Percentiles rank a stretch among this genome's conserved stretches.
Conservation (phyloP, 2,329 filamentous ascomycete species). For the Colletotrichum gloeosporioides region DNA sequence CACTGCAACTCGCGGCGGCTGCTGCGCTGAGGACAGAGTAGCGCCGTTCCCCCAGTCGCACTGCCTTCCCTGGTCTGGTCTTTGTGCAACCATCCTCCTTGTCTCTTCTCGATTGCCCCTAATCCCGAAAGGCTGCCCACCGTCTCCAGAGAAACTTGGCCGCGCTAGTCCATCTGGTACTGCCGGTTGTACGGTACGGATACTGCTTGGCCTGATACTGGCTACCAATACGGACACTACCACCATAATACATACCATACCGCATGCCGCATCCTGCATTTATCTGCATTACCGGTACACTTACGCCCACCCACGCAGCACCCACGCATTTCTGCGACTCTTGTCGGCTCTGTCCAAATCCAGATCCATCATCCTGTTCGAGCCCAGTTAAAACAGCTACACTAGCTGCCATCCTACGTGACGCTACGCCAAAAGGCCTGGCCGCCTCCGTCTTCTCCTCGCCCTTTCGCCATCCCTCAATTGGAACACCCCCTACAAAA, state of each 20-base stretch:
- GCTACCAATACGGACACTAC: background rate
- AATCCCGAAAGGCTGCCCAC: background rate
- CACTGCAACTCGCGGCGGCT: background rate
- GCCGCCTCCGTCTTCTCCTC: background rate
- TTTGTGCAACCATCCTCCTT: constrained; percentile 17
- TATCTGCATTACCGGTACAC: background rate
- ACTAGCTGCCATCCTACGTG: background rate
- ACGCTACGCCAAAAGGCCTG: background rate
- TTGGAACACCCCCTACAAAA: background rate
- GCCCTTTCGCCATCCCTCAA: background rate
- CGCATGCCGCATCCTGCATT: constrained; percentile 4
- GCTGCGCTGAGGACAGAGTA: background rate
- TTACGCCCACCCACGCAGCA: background rate
- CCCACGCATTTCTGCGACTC: background rate
- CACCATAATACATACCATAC: background rate
- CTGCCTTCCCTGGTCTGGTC: constrained; percentile 3
- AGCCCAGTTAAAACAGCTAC: background rate
- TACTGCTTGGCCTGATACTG: constrained; percentile 1
- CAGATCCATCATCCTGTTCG: background rate
- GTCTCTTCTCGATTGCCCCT: background rate
- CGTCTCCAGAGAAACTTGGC: constrained; percentile 5
- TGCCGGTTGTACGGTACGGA: constrained; percentile 13
- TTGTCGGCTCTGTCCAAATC: background rate
- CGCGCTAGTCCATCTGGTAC: constrained; percentile 1
- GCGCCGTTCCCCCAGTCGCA: background rate